These are phyloP conservation scores for Yamadazyma tumulicola DNA, from an alignment of 805 yeast genomes.

Conservation along the genomic window DNA sequence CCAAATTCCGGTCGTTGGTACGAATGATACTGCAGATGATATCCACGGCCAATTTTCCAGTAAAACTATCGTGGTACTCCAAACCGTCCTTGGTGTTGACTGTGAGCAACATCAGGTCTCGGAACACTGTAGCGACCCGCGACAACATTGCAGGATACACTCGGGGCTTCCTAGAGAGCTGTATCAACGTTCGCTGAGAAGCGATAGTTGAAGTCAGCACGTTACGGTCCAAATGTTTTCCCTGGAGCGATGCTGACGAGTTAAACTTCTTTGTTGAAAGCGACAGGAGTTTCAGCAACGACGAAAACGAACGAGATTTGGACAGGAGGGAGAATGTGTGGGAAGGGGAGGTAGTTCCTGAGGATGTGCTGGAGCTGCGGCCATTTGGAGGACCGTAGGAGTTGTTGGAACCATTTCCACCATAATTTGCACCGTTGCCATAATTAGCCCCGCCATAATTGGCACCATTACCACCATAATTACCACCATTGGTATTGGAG, in stretches of 20 bases:
- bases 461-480: neutral
- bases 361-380: slow-evolving; percentile 6
- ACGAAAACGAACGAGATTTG: slow-evolving; percentile 39
- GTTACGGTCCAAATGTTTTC: slow-evolving; percentile 24
- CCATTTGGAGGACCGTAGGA: too few relatives aligned
- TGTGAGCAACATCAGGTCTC: slow-evolving; percentile 63
- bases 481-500: neutral
- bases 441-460: neutral
- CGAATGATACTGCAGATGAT: slow-evolving; percentile 79
- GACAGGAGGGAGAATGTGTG: slow-evolving; percentile 38
- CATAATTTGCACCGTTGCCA: neutral
- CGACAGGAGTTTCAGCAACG: slow-evolving; percentile 37
- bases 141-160: slow-evolving; percentile 91
- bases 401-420: slow-evolving; percentile 5
- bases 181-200: slow-evolving; percentile 40
- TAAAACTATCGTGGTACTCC: slow-evolving; percentile 87
- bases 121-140: slow-evolving; percentile 75
- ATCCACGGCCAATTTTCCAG: slow-evolving; percentile 93
- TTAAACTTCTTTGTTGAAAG: slow-evolving; percentile 39
- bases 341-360: slow-evolving; percentile 13
- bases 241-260: slow-evolving; percentile 30
- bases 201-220: slow-evolving; percentile 24
- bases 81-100: slow-evolving; percentile 87
- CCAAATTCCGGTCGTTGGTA: slow-evolving; percentile 88
- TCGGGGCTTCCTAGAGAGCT: slow-evolving; percentile 51